Evolutionary conservation across 176 grass and related monocot genomes (phyloP).

Genomic region (Cymbopogon citratus): DNA sequence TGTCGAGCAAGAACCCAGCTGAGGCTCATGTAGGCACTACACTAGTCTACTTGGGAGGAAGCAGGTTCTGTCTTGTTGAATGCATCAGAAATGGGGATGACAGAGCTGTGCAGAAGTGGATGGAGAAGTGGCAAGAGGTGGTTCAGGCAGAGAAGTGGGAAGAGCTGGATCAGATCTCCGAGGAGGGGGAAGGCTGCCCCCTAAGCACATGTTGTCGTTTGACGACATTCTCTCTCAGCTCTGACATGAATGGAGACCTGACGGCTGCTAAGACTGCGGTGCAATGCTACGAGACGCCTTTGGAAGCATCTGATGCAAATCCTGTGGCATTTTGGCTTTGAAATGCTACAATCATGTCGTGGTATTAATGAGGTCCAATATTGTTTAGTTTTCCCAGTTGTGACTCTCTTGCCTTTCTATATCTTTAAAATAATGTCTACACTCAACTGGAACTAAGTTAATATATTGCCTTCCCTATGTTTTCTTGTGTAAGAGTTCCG

Average conservation of each 20-base stretch:
- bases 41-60: constrained; percentile 5
- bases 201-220: too few relatives aligned
- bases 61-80: constrained; percentile 1
- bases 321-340: not conserved
- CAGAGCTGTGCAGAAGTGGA: too few relatives aligned
- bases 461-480: constrained; percentile 13
- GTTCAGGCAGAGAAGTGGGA: too few relatives aligned
- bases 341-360: not conserved
- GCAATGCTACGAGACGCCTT: too few relatives aligned
- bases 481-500: not conserved
- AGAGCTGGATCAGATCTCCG: too few relatives aligned
- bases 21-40: not conserved
- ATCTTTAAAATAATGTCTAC: not conserved
- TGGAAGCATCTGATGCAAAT: too few relatives aligned
- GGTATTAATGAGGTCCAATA: too few relatives aligned
- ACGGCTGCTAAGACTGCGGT: too few relatives aligned
- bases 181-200: too few relatives aligned
- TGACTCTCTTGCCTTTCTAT: constrained; percentile 9
- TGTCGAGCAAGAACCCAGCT: not conserved
- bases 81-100: not conserved
- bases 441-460: constrained; percentile 3
- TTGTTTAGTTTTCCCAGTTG: constrained; percentile 15
- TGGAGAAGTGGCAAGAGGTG: too few relatives aligned
- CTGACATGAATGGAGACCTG: too few relatives aligned
- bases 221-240: too few relatives aligned